Conservation (phyloP, 345 rosid species). For the Melaleuca quinquenervia region DNA sequence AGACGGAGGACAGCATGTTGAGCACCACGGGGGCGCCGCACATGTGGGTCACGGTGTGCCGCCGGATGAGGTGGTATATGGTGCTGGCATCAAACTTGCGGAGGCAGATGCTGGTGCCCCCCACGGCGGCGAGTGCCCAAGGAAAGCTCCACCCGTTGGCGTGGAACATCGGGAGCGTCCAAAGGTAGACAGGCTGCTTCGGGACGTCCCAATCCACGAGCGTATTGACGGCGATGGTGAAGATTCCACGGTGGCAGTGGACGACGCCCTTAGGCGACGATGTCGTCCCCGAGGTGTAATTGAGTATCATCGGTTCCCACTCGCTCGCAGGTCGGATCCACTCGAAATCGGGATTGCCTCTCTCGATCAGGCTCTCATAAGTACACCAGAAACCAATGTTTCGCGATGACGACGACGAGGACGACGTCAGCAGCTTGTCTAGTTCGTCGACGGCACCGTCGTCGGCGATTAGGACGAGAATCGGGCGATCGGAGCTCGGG, state of each 20-base stretch:
- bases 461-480: constrained; percentile 39
- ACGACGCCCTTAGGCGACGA: constrained; percentile 88
- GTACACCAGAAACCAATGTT: constrained; percentile 12
- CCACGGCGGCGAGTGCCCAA: constrained; percentile 82
- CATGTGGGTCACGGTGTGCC: constrained; percentile 70
- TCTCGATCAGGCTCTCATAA: constrained; percentile 43
- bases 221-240: constrained; percentile 34
- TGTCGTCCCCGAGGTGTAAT: constrained; percentile 86
- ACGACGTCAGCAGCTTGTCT: neutral
- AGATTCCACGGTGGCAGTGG: constrained; percentile 64
- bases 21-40: constrained; percentile 87
- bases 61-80: constrained; percentile 36
- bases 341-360: constrained; percentile 37
- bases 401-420: neutral
- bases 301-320: constrained; percentile 58
- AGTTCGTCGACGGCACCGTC: constrained; percentile 8
- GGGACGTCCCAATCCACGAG: constrained; percentile 48
- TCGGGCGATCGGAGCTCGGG: constrained; percentile 15
- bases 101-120: constrained; percentile 68
- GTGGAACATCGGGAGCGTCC: constrained; percentile 91
- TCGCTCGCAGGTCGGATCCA: constrained; percentile 48
- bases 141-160: constrained; percentile 73
- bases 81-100: constrained; percentile 46
- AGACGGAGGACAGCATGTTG: constrained; percentile 47
- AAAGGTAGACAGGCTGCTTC: constrained; percentile 57